Evolutionary conservation across 2,329 filamentous ascomycete genomes (phyloP), one percentile per base, ranked within the genome.

Genomic region (Grosmannia clavigera): DNA sequence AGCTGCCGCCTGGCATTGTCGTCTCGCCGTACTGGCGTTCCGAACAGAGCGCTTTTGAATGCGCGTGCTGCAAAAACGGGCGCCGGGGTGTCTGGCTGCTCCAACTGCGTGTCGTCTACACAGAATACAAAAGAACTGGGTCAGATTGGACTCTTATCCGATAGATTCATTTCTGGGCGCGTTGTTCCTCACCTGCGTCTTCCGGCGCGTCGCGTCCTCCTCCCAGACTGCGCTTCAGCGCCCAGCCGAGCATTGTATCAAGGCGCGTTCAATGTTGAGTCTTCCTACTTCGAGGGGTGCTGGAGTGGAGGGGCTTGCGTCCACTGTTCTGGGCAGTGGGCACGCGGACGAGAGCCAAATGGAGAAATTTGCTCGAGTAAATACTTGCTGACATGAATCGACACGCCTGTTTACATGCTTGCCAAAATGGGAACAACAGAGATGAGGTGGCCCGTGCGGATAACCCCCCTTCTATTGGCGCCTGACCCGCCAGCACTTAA

Each of bases 61-160:
- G 84, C 84, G 61, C 84, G 78, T 46, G 83, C 83, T 2, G 83
- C 84, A 67, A 87, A 87, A 0, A 86, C 79, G 2, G 84, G 83
- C 0, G 82, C 84, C 7, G 84, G 84, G 19, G 84, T 87, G 65
- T 86, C 83, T 48, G 83, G 83, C 38, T 75, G 75, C 19, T 86
- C 83, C 50, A 80, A 65, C 62, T 79, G 77, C 0, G 73, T 76
- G 55, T 77, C 74, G 53, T 73, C 74, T 76, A 61, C 27, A 10
- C 52, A 27, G 33, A 50, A 35, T 3, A 40, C 22, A 19, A 48
- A 35, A 35, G 14, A 22, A 57, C 56, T 3, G 27, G 14, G 52
- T 55, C 52, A 55, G 52, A 22, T 50, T 22, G 14, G 14, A 14
- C 38, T 14, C n/a, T n/a, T 38, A 55, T 55, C 14, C 5, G 2